Conservation (phyloP, 2,329 filamentous ascomycete genomes). For the Coleophoma crateriformis region DNA sequence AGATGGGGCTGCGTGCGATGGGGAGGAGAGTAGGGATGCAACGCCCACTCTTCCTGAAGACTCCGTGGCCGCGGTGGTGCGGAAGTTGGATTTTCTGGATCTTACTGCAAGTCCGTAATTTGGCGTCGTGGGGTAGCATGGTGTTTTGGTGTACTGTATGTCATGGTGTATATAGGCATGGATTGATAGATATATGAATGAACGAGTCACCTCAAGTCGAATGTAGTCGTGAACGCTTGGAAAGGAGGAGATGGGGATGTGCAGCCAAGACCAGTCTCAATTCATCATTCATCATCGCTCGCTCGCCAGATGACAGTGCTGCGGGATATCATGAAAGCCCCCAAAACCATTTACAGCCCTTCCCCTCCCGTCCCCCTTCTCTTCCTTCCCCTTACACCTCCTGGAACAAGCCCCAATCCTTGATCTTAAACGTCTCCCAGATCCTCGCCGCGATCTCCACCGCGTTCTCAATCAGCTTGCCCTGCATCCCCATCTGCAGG, state of each 20-base stretch:
- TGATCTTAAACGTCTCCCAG: conserved; percentile 69
- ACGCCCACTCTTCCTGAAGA: conserved; percentile 7
- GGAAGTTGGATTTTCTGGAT: conserved; percentile 26
- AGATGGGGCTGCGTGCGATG: conserved; percentile 2
- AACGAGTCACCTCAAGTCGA: too few relatives aligned
- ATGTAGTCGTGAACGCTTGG: too few relatives aligned
- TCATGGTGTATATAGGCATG: too few relatives aligned
- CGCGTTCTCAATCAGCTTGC: conserved; percentile 61
- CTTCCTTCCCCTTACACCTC: conserved; percentile 18
- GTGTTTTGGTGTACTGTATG: too few relatives aligned
- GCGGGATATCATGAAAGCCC: too few relatives aligned
- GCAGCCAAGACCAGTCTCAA: too few relatives aligned
- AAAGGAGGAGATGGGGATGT: too few relatives aligned
- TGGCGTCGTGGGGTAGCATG: too few relatives aligned
- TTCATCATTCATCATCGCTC: too few relatives aligned
- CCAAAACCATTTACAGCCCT: too few relatives aligned
- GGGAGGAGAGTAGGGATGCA: conserved; percentile 5
- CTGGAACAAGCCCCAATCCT: conserved; percentile 68
- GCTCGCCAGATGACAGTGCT: too few relatives aligned
- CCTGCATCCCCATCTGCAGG: conserved; percentile 57
- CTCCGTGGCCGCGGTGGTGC: conserved; percentile 13
- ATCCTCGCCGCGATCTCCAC: conserved; percentile 64
- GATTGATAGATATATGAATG: too few relatives aligned
- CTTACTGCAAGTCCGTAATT: conserved; percentile 10
- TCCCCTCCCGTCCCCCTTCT: neutral